Evolutionary conservation across 768 basidiomycete species (phyloP), one percentile per base, ranked within the genome.

Genomic region (Suillus subalutaceus): DNA sequence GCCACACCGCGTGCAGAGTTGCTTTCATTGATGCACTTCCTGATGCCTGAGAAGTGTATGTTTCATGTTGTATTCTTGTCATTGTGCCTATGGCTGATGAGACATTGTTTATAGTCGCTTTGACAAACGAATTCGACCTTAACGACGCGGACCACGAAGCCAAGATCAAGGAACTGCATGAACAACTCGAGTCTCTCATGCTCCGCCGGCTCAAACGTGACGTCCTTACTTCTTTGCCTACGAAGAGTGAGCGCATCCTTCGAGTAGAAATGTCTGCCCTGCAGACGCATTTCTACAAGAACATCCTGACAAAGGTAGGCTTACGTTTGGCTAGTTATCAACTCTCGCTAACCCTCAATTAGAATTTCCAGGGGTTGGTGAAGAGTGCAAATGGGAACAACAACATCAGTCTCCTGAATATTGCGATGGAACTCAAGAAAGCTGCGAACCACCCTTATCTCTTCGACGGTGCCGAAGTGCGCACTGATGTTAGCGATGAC

Each of bases 361-460:
- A 96, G 93, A 99, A 99, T 78, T 99, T 97, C 77, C 86, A 90
- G 72, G 97, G 91, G 23, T 83, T 99, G 55, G 86, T 93, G 69
- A 96, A 96, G 83, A 93, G 93, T 71, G 90, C 93, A 8, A 89
- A 92, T 72, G 94, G 90, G 59, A 91, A 92, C 74, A 88, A 89
- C 79, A 96, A 94, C 77, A 97, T 96, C 78, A 98, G 93, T 75
- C 80, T 99, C 74, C 87, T 99, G 75, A 99, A 99, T 75, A 97
- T 99, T 63, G 97, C 97, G 1, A 97, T 99, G 96, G 97, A 99
- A 77, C 83, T 99, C 60, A 99, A 99, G 84, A 99, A 99, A 78
- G 96, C 96, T 1, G 95, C 94, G 35, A 99, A 99, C 74, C 97
- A 99, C 73, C 97, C 97, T 1, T 99, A 91, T 77, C 86, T 99